Percentiles rank a stretch among this genome's conserved stretches.
These are phyloP conservation scores for Ascochyta koolunga DNA, from an alignment of 2,329 filamentous ascomycete genomes.

Conservation along the genomic window DNA sequence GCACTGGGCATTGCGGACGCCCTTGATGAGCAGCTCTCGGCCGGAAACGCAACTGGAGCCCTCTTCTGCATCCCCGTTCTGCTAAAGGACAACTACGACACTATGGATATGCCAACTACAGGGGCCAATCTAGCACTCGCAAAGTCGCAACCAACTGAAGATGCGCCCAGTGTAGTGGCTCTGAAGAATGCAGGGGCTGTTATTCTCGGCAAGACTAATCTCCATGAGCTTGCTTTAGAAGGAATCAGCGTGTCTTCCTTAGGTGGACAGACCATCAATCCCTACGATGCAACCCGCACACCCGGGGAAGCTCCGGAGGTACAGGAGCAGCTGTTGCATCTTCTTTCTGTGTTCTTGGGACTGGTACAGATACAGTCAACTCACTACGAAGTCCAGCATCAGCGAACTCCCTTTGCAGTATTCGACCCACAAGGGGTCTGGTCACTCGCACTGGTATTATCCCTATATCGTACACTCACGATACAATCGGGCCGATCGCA, in stretches of 20 bases:
- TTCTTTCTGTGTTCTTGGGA: slow-evolving; percentile 63
- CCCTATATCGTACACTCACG: slow-evolving; percentile 64
- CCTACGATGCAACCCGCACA: slow-evolving; percentile 69
- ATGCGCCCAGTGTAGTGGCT: slow-evolving; percentile 58
- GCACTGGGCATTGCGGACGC: slow-evolving; percentile 57
- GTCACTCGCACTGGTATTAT: slow-evolving; percentile 60
- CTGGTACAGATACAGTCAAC: slow-evolving; percentile 68
- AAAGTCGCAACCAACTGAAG: slow-evolving; percentile 53
- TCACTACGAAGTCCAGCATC: slow-evolving; percentile 65
- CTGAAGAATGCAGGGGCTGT: slow-evolving; percentile 60
- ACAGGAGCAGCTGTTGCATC: slow-evolving; percentile 65
- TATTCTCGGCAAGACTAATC: slow-evolving; percentile 63
- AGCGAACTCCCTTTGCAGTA: slow-evolving; percentile 65
- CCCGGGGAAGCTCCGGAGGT: slow-evolving; percentile 70
- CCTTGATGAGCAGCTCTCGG: slow-evolving; percentile 55
- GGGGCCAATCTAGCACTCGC: slow-evolving; percentile 60
- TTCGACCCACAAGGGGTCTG: slow-evolving; percentile 63
- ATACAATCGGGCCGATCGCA: slow-evolving; percentile 62
- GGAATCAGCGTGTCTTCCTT: slow-evolving; percentile 67
- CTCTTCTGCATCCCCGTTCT: slow-evolving; percentile 68
- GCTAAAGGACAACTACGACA: slow-evolving; percentile 70
- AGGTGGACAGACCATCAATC: slow-evolving; percentile 69
- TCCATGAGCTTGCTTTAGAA: slow-evolving; percentile 69
- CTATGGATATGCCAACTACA: slow-evolving; percentile 62
- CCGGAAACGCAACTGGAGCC: slow-evolving; percentile 57